Conservation (phyloP, 257 asterid species). For the Linderniella brevidens region DNA sequence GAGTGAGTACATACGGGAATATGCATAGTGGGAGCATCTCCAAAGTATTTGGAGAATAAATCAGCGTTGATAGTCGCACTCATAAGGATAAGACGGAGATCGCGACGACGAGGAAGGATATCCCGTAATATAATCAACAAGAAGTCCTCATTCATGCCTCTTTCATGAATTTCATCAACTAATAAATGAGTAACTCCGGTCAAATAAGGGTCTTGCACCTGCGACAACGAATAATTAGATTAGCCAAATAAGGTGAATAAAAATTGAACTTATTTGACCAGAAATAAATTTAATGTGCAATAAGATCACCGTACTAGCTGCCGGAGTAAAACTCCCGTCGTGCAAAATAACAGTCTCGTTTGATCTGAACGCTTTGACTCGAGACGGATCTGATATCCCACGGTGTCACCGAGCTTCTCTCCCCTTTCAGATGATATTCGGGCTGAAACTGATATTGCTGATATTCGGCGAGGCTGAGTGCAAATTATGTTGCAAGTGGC, state of each 20-base stretch:
- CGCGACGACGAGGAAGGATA: conserved; percentile 89
- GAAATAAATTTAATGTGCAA: too few relatives aligned
- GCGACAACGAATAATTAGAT: conserved; percentile 13
- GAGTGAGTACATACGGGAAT: conserved; percentile 49
- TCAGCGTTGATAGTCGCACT: conserved; percentile 97
- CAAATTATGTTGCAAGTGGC: conserved; percentile 77
- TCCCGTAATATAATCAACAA: conserved; percentile 69
- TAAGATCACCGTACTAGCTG: conserved; percentile 39
- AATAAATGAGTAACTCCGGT: conserved; percentile 77
- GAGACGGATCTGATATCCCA: conserved; percentile 89
- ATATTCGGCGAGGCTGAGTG: conserved; percentile 95
- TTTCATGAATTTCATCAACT: conserved; percentile 95
- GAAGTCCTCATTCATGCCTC: conserved; percentile 98
- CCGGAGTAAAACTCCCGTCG: conserved; percentile 88
- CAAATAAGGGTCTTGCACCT: conserved; percentile 70
- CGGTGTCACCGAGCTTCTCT: conserved; percentile 78
- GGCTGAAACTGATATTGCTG: conserved; percentile 94
- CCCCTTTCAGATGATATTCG: conserved; percentile 90
- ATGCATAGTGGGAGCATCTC: conserved; percentile 76
- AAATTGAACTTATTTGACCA: too few relatives aligned
- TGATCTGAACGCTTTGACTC: conserved; percentile 72
- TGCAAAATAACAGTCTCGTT: conserved; percentile 86
- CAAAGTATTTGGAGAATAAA: conserved; percentile 68
- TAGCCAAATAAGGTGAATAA: too few relatives aligned
- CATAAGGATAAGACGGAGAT: conserved; percentile 81